phyloP scores from a whole-genome alignment of 169 alveolate genomes.

The Plasmodium vivax region DNA sequence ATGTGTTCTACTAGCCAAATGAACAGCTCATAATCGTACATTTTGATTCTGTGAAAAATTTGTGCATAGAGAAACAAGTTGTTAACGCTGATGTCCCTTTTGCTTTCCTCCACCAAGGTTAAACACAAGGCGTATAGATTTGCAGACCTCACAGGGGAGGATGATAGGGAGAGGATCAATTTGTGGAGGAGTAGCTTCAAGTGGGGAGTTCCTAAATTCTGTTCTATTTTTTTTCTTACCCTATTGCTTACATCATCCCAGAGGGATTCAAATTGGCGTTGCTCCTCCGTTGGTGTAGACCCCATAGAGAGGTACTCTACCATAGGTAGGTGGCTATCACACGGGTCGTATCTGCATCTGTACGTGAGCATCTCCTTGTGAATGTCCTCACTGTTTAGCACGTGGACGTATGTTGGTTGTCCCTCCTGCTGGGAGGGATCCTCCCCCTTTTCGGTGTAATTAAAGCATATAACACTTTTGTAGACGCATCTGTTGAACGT shows the following conservation, averaged over 20 bases:
- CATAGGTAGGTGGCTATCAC: background rate
- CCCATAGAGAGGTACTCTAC: background rate
- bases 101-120: background rate
- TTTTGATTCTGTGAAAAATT: constrained; percentile 7
- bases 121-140: constrained; percentile 23
- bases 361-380: constrained; percentile 1
- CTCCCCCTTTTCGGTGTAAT: background rate
- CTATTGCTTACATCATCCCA: constrained; percentile 17
- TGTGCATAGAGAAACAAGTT: constrained; percentile 27
- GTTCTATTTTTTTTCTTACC: constrained; percentile 24
- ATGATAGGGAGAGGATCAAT: constrained; percentile 14
- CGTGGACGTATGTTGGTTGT: background rate
- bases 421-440: background rate
- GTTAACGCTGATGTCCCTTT: background rate
- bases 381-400: background rate
- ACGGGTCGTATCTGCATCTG: background rate
- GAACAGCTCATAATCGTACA: constrained; percentile 28
- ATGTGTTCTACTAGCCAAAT: constrained; percentile 1
- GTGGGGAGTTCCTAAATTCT: constrained; percentile 11
- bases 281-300: background rate
- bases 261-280: background rate
- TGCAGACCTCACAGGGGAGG: background rate
- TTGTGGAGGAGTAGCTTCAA: constrained; percentile 25
- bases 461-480: constrained; percentile 9
- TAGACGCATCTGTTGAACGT: background rate